Conservation (phyloP, 169 alveolate genomes). For the Pseudocohnilembus persalinus region DNA sequence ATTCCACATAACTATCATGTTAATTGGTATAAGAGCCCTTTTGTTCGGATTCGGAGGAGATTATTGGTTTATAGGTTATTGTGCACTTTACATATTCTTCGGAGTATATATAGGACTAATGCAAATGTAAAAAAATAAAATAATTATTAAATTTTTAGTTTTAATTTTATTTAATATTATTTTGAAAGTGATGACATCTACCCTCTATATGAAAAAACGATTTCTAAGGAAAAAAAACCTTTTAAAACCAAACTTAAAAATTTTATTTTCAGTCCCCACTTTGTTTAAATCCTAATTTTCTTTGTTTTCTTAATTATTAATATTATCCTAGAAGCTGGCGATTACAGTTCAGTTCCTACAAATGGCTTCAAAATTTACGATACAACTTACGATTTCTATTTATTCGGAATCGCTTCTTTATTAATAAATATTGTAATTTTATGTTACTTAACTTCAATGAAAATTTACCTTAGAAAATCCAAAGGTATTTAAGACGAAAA, state of each 20-base stretch:
- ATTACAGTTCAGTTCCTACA: slow-evolving; percentile 38
- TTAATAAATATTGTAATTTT: slow-evolving; percentile 13
- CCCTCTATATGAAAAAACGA: no score
- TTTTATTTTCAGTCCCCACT: slow-evolving; percentile 12
- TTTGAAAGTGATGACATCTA: neutral
- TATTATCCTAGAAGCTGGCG: slow-evolving; percentile 14
- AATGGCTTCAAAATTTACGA: slow-evolving; percentile 10
- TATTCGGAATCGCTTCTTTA: slow-evolving; percentile 34
- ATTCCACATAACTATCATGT: slow-evolving; percentile 31
- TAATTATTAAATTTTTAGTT: slow-evolving; percentile 9
- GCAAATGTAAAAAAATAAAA: slow-evolving; percentile 31
- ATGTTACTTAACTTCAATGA: slow-evolving; percentile 21
- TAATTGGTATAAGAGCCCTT: slow-evolving; percentile 39
- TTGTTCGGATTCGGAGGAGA: slow-evolving; percentile 54
- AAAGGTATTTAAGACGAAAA: slow-evolving; percentile 40
- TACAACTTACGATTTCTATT: slow-evolving; percentile 24
- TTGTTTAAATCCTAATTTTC: slow-evolving; percentile 22
- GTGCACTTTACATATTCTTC: slow-evolving; percentile 36
- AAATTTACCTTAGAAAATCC: slow-evolving; percentile 43
- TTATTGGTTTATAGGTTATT: slow-evolving; percentile 57
- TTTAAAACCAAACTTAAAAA: neutral
- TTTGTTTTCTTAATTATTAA: slow-evolving; percentile 20
- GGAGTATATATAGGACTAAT: slow-evolving; percentile 32
- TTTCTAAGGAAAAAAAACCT: no score
- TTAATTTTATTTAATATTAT: no score